Conservation (phyloP, 805 yeast genomes). For the Starmerella bombicola region DNA sequence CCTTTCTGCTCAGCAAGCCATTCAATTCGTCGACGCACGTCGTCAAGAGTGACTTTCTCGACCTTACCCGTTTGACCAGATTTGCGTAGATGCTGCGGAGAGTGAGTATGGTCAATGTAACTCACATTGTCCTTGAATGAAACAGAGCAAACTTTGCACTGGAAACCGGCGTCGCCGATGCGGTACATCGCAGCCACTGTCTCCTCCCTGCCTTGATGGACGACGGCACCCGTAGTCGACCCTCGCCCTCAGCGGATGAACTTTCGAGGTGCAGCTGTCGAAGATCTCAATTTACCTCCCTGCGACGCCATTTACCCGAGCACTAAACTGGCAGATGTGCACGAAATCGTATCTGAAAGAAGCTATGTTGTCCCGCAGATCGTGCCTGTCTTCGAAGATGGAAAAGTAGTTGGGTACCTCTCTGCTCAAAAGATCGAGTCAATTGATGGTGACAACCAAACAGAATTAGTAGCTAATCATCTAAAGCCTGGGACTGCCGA, state of each 20-base stretch:
- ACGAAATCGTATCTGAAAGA: conserved; percentile 44
- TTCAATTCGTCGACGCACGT: conserved; percentile 35
- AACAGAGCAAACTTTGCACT: conserved; percentile 66
- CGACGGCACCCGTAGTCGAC: too few species aligned
- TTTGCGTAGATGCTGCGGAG: conserved; percentile 42
- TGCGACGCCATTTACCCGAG: conserved; percentile 42
- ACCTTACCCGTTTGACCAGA: conserved; percentile 32
- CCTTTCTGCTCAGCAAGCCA: conserved; percentile 26
- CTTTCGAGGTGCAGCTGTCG: conserved; percentile 38
- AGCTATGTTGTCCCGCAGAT: conserved; percentile 46
- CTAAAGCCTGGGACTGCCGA: neutral
- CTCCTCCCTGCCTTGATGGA: neutral
- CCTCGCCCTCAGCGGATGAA: too few species aligned
- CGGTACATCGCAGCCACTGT: too few species aligned
- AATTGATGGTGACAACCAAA: conserved; percentile 20
- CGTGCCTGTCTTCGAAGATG: conserved; percentile 33
- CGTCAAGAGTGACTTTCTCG: conserved; percentile 36
- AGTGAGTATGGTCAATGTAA: conserved; percentile 70
- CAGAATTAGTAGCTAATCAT: neutral
- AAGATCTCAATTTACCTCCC: conserved; percentile 47
- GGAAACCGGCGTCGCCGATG: conserved; percentile 74
- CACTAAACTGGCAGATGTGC: conserved; percentile 38
- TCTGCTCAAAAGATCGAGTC: conserved; percentile 32
- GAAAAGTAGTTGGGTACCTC: conserved; percentile 37
- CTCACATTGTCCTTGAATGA: conserved; percentile 75